These are phyloP conservation scores for Podospora fimiseda DNA, from an alignment of 495 filamentous ascomycete genomes.

Conservation along the genomic window DNA sequence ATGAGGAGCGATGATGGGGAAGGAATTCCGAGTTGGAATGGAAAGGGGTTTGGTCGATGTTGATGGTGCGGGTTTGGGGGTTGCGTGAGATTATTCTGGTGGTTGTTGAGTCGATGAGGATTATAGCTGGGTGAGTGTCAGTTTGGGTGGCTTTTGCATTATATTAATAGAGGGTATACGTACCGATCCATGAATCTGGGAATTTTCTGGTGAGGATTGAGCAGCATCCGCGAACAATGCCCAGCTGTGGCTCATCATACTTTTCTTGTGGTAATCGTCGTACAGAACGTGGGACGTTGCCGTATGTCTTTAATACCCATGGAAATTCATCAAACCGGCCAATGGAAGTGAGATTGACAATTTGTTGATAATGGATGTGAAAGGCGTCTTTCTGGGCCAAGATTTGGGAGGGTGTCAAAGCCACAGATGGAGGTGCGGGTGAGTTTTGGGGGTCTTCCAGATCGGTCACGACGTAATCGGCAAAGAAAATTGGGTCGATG, in stretches of 20 bases:
- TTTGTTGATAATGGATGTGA: slow-evolving; percentile 12
- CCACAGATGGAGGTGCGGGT: slow-evolving; percentile 6
- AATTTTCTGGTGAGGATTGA: slow-evolving; percentile 8
- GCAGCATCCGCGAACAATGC: slow-evolving; percentile 8
- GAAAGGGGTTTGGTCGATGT: too few species aligned
- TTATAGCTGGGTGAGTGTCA: too few species aligned
- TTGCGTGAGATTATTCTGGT: too few species aligned
- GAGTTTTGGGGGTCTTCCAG: slow-evolving; percentile 8
- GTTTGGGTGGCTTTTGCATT: too few species aligned
- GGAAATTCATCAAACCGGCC: slow-evolving; percentile 4
- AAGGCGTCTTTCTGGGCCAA: slow-evolving; percentile 7
- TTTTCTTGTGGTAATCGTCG: slow-evolving; percentile 6
- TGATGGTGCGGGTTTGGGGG: too few species aligned
- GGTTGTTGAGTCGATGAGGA: too few species aligned
- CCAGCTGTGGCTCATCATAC: slow-evolving; percentile 9
- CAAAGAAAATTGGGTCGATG: slow-evolving; percentile 9
- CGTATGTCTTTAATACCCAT: slow-evolving; percentile 7
- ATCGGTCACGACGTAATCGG: slow-evolving; percentile 7
- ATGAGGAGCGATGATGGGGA: too few species aligned
- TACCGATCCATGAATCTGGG: slow-evolving; percentile 10
- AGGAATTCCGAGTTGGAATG: too few species aligned
- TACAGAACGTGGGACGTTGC: slow-evolving; percentile 7
- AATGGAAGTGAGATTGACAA: slow-evolving; percentile 7
- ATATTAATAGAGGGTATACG: slow-evolving; percentile 3
- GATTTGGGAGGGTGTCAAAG: slow-evolving; percentile 10